phyloP scores from a whole-genome alignment of 2,329 filamentous ascomycete species.

The Emergomyces pasteurianus region DNA sequence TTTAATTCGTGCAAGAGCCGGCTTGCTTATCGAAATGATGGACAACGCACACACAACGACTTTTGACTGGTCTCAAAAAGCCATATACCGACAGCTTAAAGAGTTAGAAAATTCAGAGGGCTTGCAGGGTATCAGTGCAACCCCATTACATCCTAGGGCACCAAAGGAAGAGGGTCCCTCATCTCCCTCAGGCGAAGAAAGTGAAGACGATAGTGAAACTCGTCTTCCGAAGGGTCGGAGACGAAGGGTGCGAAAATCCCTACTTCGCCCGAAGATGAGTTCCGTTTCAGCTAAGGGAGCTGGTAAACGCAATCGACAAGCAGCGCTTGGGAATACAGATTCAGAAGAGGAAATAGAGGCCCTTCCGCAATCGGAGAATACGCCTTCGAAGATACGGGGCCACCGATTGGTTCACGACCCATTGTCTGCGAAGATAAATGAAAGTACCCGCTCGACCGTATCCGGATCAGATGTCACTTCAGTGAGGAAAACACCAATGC shows the following conservation, averaged over 20 bases:
- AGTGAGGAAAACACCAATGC: slow-evolving; percentile 18
- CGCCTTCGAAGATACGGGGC: slow-evolving; percentile 24
- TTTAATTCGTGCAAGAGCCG: slow-evolving; percentile 24
- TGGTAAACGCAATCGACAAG: slow-evolving; percentile 27
- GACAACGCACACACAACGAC: slow-evolving; percentile 24
- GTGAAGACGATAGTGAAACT: slow-evolving; percentile 8
- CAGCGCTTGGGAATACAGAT: slow-evolving; percentile 14
- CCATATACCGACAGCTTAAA: slow-evolving; percentile 31
- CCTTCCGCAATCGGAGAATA: slow-evolving; percentile 19
- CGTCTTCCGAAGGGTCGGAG: slow-evolving; percentile 14
- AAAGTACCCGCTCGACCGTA: slow-evolving; percentile 20
- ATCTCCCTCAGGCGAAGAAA: slow-evolving; percentile 14
- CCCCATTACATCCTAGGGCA: slow-evolving; percentile 22
- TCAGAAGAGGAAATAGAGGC: slow-evolving; percentile 22
- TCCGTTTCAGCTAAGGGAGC: slow-evolving; percentile 28
- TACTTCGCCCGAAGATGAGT: slow-evolving; percentile 32
- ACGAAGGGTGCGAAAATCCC: slow-evolving; percentile 30
- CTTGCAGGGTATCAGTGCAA: slow-evolving; percentile 20
- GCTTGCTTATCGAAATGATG: slow-evolving; percentile 23
- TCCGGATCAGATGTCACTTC: slow-evolving; percentile 17
- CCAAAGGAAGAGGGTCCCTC: slow-evolving; percentile 15
- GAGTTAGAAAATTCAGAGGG: slow-evolving; percentile 19
- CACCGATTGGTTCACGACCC: slow-evolving; percentile 24
- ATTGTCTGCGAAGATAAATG: slow-evolving; percentile 20
- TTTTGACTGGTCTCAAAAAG: slow-evolving; percentile 31